A percentile compares a stretch with the other conserved stretches of the same genome.
Conservation (phyloP, 2,329 filamentous ascomycete species). For the Magnaporthiopsis incrustans region DNA sequence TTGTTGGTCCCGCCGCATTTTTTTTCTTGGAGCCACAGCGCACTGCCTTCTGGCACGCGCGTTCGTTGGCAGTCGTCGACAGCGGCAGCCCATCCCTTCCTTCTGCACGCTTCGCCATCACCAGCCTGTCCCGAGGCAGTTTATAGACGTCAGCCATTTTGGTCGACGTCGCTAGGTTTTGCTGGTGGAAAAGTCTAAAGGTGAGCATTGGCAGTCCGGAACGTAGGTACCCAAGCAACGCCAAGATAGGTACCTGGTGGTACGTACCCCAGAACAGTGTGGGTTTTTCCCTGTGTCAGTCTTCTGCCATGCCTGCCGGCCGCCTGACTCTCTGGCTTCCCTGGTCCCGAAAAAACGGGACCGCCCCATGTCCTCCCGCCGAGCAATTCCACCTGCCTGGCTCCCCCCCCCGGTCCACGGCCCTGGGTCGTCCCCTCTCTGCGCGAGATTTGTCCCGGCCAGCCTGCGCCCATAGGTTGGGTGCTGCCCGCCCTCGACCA, state of each 20-base stretch:
- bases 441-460: neutral
- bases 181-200: neutral
- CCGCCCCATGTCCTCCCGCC: neutral
- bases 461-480: neutral
- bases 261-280: too few species aligned
- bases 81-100: too few species aligned
- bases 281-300: neutral
- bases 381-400: neutral
- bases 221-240: too few species aligned
- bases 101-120: neutral
- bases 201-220: too few species aligned
- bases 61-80: neutral
- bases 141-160: neutral
- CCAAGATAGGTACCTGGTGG: too few species aligned
- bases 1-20: neutral
- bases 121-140: neutral
- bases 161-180: neutral
- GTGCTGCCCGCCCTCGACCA: too few species aligned
- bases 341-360: neutral
- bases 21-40: too few species aligned
- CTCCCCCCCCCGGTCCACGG: neutral
- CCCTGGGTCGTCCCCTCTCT: neutral
- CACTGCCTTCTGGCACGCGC: too few species aligned
- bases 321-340: neutral
- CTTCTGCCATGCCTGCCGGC: neutral